Conservation (phyloP, 179 eudicot genomes). For the Heliamphora pulchella region DNA sequence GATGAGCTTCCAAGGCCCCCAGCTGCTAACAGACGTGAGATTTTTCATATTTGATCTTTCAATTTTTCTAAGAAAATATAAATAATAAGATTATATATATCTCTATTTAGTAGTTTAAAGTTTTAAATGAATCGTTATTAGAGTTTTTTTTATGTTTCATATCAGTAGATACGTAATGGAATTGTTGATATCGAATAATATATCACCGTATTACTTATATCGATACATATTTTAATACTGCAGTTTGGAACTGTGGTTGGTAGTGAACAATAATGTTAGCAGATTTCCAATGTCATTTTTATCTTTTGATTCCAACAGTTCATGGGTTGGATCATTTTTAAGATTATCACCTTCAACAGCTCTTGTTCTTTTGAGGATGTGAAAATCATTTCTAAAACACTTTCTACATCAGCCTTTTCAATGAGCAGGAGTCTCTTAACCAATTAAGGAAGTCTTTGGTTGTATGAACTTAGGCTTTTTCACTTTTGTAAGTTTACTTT, state of each 20-base stretch:
- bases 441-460: constrained; percentile 9
- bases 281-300: too few relatives aligned
- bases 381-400: background rate
- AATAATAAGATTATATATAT: too few relatives aligned
- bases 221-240: too few relatives aligned
- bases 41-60: background rate
- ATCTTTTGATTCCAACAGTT: background rate
- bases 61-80: too few relatives aligned
- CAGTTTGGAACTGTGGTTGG: too few relatives aligned
- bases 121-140: too few relatives aligned
- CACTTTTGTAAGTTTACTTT: constrained; percentile 18
- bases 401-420: constrained; percentile 21
- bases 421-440: constrained; percentile 22
- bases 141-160: too few relatives aligned
- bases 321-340: background rate
- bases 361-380: constrained; percentile 10
- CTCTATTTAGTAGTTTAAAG: too few relatives aligned
- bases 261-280: too few relatives aligned
- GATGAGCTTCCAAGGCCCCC: constrained; percentile 69
- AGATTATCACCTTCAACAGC: background rate
- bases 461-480: background rate
- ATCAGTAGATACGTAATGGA: too few relatives aligned
- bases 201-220: too few relatives aligned
- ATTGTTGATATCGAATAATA: too few relatives aligned
- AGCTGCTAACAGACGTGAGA: constrained; percentile 70